Evolutionary conservation across 2,329 filamentous ascomycete species (phyloP).

Genomic region (Penicillium sp.): DNA sequence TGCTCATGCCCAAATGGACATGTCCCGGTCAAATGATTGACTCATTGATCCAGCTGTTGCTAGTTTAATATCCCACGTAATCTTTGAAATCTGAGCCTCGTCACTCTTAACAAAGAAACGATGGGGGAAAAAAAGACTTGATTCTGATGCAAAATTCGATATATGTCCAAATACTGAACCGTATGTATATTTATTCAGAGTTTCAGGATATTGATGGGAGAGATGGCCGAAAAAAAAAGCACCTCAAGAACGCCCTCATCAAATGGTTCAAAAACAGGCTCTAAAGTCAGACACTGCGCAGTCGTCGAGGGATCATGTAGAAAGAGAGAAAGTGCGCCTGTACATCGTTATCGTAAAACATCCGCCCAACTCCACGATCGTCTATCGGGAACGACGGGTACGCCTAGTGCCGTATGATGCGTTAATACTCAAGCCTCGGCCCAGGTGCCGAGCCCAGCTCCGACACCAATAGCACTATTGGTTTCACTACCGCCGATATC

Average conservation of each 20-base stretch:
- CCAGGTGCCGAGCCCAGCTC: conserved; percentile 75
- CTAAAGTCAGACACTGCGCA: not conserved
- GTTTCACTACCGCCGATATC: conserved; percentile 82
- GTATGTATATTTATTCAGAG: not conserved
- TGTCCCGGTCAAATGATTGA: too few species aligned
- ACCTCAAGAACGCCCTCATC: not conserved
- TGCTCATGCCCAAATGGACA: too few species aligned
- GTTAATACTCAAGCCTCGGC: conserved; percentile 62
- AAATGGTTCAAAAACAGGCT: conserved; percentile 1
- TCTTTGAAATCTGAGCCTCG: too few species aligned
- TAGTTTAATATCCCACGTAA: too few species aligned
- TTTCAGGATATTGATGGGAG: conserved; percentile 5
- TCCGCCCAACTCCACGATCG: not conserved
- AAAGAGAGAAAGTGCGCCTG: not conserved
- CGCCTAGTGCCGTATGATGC: not conserved
- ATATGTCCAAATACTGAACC: not conserved
- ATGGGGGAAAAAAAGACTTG: not conserved
- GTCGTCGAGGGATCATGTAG: not conserved
- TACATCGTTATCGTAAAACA: not conserved
- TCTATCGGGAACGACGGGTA: not conserved
- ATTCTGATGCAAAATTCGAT: not conserved
- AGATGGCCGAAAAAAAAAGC: not conserved
- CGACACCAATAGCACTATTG: conserved; percentile 68
- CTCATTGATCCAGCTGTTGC: too few species aligned
- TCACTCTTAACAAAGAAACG: not conserved